A percentile compares a stretch with the other conserved stretches of the same genome.
These are phyloP conservation scores for Colletotrichum nymphaeae DNA, from an alignment of 2,329 filamentous ascomycete genomes.

Conservation along the genomic window DNA sequence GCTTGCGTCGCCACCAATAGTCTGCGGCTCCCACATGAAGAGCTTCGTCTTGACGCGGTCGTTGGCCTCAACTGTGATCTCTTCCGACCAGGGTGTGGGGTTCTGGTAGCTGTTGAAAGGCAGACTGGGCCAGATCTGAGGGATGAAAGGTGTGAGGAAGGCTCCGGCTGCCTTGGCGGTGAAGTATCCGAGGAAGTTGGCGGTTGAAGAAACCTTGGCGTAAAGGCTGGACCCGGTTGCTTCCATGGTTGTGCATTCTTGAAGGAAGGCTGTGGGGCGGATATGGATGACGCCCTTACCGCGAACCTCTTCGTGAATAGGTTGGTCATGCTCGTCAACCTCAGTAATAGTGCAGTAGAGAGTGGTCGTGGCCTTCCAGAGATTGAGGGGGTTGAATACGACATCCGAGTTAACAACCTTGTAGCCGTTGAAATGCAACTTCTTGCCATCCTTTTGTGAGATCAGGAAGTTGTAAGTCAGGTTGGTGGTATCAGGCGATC, in stretches of 20 bases:
- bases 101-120: conserved; percentile 63
- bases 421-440: conserved; percentile 69
- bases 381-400: conserved; percentile 63
- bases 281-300: conserved; percentile 71
- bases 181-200: conserved; percentile 68
- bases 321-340: conserved; percentile 38
- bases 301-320: conserved; percentile 55
- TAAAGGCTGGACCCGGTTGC: conserved; percentile 59
- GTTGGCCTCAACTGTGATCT: conserved; percentile 57
- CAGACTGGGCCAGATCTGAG: conserved; percentile 64
- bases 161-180: conserved; percentile 62
- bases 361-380: conserved; percentile 72
- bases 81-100: conserved; percentile 55
- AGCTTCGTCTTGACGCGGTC: conserved; percentile 65
- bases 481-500: conserved; percentile 67
- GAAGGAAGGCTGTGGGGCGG: conserved; percentile 62
- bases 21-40: conserved; percentile 66
- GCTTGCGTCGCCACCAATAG: conserved; percentile 42
- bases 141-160: conserved; percentile 65
- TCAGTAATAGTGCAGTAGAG: conserved; percentile 70
- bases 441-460: conserved; percentile 62
- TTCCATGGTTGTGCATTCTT: conserved; percentile 64
- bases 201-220: conserved; percentile 56
- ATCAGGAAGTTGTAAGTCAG: conserved; percentile 72
- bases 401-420: conserved; percentile 72